Base-by-base conservation (phyloP, 768 basidiomycete genomes). In the Thelephora ganbajun region DNA sequence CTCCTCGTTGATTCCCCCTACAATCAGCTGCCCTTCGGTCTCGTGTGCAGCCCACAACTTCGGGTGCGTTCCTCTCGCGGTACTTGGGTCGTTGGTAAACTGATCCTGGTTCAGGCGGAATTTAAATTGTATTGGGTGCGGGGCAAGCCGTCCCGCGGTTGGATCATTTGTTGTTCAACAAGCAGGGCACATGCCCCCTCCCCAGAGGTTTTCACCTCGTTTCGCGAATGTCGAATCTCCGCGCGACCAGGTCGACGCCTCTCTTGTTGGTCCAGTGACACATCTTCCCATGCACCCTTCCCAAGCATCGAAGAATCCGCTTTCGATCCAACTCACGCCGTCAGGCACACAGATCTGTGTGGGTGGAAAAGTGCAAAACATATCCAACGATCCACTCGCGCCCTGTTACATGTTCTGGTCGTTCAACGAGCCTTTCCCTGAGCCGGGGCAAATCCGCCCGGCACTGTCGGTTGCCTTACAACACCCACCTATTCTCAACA, bases 321-420 rank as follows among this genome's bases (percentile, higher is more conserved):
- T 26, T 51, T 80, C 82, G 19, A 68, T 88, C 44, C 26, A 30
- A 30, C 75, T 91, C 52, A 90, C 88, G 1, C 88, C 88, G 3
- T 87, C 86, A 11, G 88, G 88, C 2, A 75, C 81, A 18, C 76
- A 80, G 7, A 80, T 91, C 51, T 77, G 82, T 45, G 61, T 74
- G 19, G 85, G 86, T 48, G 88, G 87, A 9, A 76, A 76, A 53
- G 84, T 90, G 6, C 83, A 81, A 56, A 88, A 91, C 55, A 63
- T 90, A 50, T 88, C 84, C 22, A 66, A 55, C 35, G 84, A 90
- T 59, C 83, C 85, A 16, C 60, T 78, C 44, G 56, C 67, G 23
- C 83, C 87, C 3, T 87, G 87, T 55, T 71, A 88, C 66, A 80
- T 90, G 78, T 90, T 82, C 56, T 91, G 88, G 88, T 87, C 88